Percentiles rank a stretch among this genome's conserved stretches.
Conservation (phyloP, 2,329 filamentous ascomycete species). For the Scytalidium lignicola region DNA sequence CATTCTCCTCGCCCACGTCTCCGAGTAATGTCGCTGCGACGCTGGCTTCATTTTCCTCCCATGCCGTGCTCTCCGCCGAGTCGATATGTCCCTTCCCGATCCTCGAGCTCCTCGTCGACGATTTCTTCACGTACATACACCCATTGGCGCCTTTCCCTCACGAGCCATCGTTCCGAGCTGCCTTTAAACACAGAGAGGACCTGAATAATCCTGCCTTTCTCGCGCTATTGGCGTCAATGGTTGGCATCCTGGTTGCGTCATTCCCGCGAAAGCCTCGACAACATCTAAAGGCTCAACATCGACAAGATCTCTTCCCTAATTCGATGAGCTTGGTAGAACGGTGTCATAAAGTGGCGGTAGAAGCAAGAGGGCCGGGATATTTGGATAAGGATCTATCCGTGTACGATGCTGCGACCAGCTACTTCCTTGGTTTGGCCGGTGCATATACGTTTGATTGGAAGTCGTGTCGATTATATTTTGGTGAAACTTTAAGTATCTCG, state of each 20-base stretch:
- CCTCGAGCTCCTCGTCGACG: constrained; percentile 66
- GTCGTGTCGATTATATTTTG: constrained; percentile 63
- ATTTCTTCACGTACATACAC: constrained; percentile 80
- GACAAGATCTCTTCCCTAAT: constrained; percentile 60
- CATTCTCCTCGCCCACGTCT: constrained; percentile 23
- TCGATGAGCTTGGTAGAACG: constrained; percentile 65
- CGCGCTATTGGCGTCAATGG: constrained; percentile 68
- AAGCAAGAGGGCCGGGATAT: constrained; percentile 57
- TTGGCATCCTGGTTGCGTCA: constrained; percentile 66
- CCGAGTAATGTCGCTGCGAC: constrained; percentile 27
- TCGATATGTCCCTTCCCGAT: constrained; percentile 65
- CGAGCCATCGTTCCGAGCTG: constrained; percentile 69
- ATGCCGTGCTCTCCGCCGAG: constrained; percentile 54
- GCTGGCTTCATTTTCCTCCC: constrained; percentile 25
- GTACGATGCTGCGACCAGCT: constrained; percentile 67
- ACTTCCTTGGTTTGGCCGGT: constrained; percentile 64
- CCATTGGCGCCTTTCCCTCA: constrained; percentile 74
- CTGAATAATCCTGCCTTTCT: constrained; percentile 62
- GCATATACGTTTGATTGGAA: constrained; percentile 65
- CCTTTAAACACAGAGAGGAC: constrained; percentile 63
- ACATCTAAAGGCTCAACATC: constrained; percentile 63
- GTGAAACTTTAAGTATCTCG: constrained; percentile 66
- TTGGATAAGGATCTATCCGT: constrained; percentile 51
- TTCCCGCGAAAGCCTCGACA: constrained; percentile 68
- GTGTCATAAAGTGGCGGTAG: constrained; percentile 64